Evolutionary conservation across 371 early-diverging fungal genomes (phyloP), one percentile per base, ranked within the genome.

Genomic region (Mortierella sp.): DNA sequence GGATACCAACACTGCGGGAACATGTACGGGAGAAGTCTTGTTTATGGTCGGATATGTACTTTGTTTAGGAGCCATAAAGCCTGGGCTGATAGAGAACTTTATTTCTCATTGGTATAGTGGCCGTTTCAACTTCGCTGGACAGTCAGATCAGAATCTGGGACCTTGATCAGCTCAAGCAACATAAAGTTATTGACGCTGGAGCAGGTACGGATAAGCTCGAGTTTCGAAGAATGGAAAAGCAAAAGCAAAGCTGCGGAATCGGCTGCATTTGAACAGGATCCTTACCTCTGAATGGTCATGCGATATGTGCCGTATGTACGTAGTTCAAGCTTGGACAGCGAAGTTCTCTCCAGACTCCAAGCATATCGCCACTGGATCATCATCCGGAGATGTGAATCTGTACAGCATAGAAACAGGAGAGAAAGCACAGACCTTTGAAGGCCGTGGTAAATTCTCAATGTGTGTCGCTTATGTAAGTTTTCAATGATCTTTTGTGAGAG

Each of bases 111-210:
- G 37, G 19, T n/a, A 21, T 55, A 93, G 93, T 83, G 31, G 86
- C 88, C 9, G 88, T 84, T 0, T 91, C 94, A 3, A 87, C 90
- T n/a, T 92, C 93, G 6, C 80, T 95, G 32, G 95, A 95, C 71
- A 86, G 89, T 24, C 93, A 89, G 52, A 87, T 95, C 67, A 80
- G 87, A 43, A 81, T 94, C 39, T 94, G 94, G 94, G 92, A 94
- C 80, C 64, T 94, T 30, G 78, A 81, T 26, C 80, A 84, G 73
- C 50, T 80, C 83, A 42, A 60, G 84, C 57, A 84, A 79, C 57
- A 85, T 82, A 76, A 76, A 53, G 43, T 70, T 9, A 90, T 94
- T 50, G 90, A 89, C 34, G 86, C 90, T 37, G 90, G 87, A 52
- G 83, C 88, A 46, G 84, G 85, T 88, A 34, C 32, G 37, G 28